phyloP scores from a whole-genome alignment of 2,329 filamentous ascomycete genomes.

The Cladophialophora psammophila region DNA sequence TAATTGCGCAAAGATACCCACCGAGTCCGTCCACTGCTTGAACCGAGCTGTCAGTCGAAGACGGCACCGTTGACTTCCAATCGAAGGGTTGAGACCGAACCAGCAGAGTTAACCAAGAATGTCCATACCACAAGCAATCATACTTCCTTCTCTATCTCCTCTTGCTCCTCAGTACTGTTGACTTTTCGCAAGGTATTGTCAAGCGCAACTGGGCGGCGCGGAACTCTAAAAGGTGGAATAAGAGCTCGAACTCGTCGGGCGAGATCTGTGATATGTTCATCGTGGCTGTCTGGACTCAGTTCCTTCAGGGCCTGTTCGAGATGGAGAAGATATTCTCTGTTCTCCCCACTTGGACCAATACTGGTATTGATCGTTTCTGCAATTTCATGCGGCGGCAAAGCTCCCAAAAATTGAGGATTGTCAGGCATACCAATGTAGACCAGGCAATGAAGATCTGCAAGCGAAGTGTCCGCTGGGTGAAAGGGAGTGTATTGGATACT shows the following conservation, averaged over 20 bases:
- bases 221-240: slow-evolving; percentile 25
- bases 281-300: slow-evolving; percentile 77
- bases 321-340: slow-evolving; percentile 85
- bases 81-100: slow-evolving; percentile 10
- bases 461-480: slow-evolving; percentile 61
- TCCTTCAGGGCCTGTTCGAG: slow-evolving; percentile 77
- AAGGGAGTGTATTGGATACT: slow-evolving; percentile 91
- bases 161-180: slow-evolving; percentile 64
- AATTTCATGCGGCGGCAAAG: slow-evolving; percentile 49
- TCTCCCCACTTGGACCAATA: slow-evolving; percentile 83
- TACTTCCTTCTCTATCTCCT: slow-evolving; percentile 62
- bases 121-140: slow-evolving; percentile 27
- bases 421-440: slow-evolving; percentile 95
- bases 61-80: background rate
- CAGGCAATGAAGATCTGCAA: slow-evolving; percentile 62
- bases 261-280: slow-evolving; percentile 85
- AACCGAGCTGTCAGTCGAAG: background rate
- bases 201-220: slow-evolving; percentile 26
- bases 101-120: slow-evolving; percentile 22
- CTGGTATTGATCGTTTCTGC: slow-evolving; percentile 76
- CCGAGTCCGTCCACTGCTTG: slow-evolving; percentile 7
- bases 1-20: slow-evolving; percentile 26
- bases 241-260: slow-evolving; percentile 74
- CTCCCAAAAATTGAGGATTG: slow-evolving; percentile 90
- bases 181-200: slow-evolving; percentile 53